Percentiles rank a stretch among this genome's conserved stretches.
Evolutionary conservation across 176 grass and related monocot genomes (phyloP).

Genomic region (Aegilops sharonensis): DNA sequence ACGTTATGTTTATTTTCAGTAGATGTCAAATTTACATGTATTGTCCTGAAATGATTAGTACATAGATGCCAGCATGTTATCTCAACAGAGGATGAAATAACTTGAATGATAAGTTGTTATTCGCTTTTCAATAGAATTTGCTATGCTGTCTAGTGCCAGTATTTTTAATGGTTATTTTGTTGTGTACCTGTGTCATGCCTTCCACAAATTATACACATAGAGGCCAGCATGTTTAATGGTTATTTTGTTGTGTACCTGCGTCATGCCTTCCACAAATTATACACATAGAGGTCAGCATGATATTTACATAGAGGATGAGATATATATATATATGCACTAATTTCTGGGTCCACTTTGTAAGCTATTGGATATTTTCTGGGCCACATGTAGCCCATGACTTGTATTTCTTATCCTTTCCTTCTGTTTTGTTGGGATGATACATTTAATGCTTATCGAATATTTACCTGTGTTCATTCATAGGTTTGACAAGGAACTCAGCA

Average conservation of each 20-base stretch:
- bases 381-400: slow-evolving; percentile 11
- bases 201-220: not conserved
- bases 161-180: not conserved
- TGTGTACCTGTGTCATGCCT: slow-evolving; percentile 12
- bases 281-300: not conserved
- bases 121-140: not conserved
- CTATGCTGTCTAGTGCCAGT: slow-evolving; percentile 6
- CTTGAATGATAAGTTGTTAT: too few species aligned
- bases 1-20: not conserved
- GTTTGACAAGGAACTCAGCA: slow-evolving; percentile 89
- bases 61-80: too few species aligned
- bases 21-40: slow-evolving; percentile 3
- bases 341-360: slow-evolving; percentile 16
- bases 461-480: slow-evolving; percentile 37
- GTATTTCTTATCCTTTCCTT: not conserved
- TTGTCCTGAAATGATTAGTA: slow-evolving; percentile 14
- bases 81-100: too few species aligned
- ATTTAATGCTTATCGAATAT: slow-evolving; percentile 6
- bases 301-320: not conserved
- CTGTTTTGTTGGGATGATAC: slow-evolving; percentile 1
- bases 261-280: slow-evolving; percentile 2
- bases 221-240: not conserved
- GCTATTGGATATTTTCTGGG: not conserved
- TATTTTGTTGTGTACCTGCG: slow-evolving; percentile 8
- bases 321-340: not conserved